These are phyloP conservation scores for Zychaea mexicana DNA, from an alignment of 371 early-diverging fungal species.

Conservation along the genomic window DNA sequence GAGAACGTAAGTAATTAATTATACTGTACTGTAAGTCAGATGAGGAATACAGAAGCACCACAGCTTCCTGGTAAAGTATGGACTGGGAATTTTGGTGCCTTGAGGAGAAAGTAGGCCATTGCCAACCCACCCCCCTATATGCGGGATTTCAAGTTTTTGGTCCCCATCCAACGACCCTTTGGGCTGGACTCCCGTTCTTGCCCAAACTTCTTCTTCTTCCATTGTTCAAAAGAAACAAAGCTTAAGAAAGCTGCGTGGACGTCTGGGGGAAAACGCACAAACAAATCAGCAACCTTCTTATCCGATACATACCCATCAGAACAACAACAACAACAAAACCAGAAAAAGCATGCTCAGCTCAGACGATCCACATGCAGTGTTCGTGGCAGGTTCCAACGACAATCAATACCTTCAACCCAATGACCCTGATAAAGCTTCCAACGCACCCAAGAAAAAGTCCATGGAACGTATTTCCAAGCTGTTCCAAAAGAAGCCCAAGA, in stretches of 20 bases:
- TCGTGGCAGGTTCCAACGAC: constrained; percentile 10
- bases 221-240: no score
- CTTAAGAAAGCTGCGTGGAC: no score
- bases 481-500: constrained; percentile 45
- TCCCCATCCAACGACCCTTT: not conserved
- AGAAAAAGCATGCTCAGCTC: not conserved
- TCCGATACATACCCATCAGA: not conserved
- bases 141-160: not conserved
- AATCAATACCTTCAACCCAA: constrained; percentile 7
- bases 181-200: not conserved
- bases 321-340: not conserved
- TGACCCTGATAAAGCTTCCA: constrained; percentile 10
- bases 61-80: no score
- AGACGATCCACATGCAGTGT: constrained; percentile 1
- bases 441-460: constrained; percentile 30
- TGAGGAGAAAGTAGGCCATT: no score
- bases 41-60: no score
- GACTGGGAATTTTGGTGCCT: no score
- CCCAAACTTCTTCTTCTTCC: no score
- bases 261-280: not conserved
- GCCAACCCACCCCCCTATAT: not conserved
- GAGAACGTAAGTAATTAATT: no score
- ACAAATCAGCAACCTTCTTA: not conserved
- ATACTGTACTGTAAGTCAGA: no score
- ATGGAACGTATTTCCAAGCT: constrained; percentile 44